These are phyloP conservation scores for Colletotrichum sp. DNA, from an alignment of 2,329 filamentous ascomycete species.

Conservation along the genomic window DNA sequence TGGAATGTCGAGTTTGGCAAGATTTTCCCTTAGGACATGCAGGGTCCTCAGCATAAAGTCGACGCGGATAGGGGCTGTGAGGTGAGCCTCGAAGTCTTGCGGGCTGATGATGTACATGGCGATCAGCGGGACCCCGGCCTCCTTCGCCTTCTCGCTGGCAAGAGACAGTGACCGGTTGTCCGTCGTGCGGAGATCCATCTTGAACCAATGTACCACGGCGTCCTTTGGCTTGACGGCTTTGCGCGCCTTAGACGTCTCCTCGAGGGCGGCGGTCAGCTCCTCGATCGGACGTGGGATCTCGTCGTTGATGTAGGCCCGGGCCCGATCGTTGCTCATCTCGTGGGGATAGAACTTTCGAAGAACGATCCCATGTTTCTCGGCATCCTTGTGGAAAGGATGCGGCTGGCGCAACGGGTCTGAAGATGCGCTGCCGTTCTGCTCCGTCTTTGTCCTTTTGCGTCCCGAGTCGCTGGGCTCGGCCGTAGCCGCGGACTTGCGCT, in stretches of 20 bases:
- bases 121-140: conserved; percentile 73
- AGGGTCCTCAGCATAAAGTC: conserved; percentile 83
- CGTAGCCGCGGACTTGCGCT: conserved; percentile 28
- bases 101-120: conserved; percentile 82
- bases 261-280: conserved; percentile 63
- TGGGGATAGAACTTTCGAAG: conserved; percentile 80
- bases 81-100: conserved; percentile 83
- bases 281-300: conserved; percentile 77
- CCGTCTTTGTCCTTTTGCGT: conserved; percentile 37
- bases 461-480: conserved; percentile 25
- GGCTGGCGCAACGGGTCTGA: conserved; percentile 45
- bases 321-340: conserved; percentile 85
- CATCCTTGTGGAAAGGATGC: conserved; percentile 50
- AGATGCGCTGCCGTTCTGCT: conserved; percentile 18
- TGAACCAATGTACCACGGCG: conserved; percentile 89
- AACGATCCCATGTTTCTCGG: conserved; percentile 66
- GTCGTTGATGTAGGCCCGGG: conserved; percentile 73
- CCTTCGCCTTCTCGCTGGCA: conserved; percentile 70
- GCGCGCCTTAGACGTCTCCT: conserved; percentile 62
- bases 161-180: conserved; percentile 77
- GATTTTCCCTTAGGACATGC: conserved; percentile 65
- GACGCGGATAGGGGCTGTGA: conserved; percentile 73
- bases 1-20: conserved; percentile 77
- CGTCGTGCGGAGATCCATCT: conserved; percentile 73
- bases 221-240: conserved; percentile 57